Evolutionary conservation across 805 yeast species (phyloP), one percentile per base, ranked within the genome.

Genomic region (Saccharomycopsis amapae): DNA sequence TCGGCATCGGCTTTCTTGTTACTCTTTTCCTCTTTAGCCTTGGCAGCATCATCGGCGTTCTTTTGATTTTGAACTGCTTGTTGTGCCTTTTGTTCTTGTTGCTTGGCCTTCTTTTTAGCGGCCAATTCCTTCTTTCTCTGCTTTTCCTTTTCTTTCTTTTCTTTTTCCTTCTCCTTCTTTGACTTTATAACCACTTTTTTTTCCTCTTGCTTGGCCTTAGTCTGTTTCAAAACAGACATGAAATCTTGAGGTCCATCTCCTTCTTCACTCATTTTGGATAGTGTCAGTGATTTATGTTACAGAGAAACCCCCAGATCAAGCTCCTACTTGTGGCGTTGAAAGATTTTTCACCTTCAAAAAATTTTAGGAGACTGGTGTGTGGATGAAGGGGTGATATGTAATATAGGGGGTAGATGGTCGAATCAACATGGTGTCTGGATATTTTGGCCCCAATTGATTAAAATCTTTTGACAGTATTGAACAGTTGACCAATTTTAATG

Each of bases 121-220:
- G 96, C 95, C 50, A 79, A 76, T 56, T 86, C 95, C 68, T 86
- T 88, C 81, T 90, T 90, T 65, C 80, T 75, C 56, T 81, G 85
- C 72, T 90, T 90, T 62, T 85, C 94, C 54, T 77, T 79, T 64
- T 89, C 96, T 64, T 90, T 95, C 78, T 85, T 86, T 65, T 93
- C 95, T 69, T 81, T 89, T 69, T 90, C 94, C 67, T 84, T 85
- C 60, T 85, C 97, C 67, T 90, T 88, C 76, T 90, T 93, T 48
- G 90, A 78, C 65, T 89, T 87, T 60, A 88, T 72, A 50, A 76
- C 78, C 45, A 78, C 81, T 50, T 73, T 79, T 64, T 79, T 79
- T 38, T 73, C 80, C 55, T 76, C 79, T 66, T 81, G 80, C 74
- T 85, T 85, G 63, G 76, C 76, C 67, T 85, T 85, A 48, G 90